Evolutionary conservation across 2,329 filamentous ascomycete genomes (phyloP), one percentile per base, ranked within the genome.

Genomic region (Lanzia echinophila): DNA sequence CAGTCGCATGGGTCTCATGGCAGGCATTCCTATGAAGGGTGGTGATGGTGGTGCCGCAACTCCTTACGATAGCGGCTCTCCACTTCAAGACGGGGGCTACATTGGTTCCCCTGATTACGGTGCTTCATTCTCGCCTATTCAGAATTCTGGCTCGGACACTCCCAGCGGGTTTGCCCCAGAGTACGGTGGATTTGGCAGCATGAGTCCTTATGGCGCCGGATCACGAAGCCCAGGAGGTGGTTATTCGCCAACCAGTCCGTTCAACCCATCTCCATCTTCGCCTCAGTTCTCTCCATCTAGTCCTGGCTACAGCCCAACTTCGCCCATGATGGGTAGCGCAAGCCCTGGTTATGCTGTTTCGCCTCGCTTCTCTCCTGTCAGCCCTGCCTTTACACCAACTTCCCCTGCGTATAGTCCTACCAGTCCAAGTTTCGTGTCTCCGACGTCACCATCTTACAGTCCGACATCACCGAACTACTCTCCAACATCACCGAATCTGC

Each of bases 21-120:
- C 86, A 53, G 87, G 86, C 50, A 85, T 92, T 71, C 84, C 86
- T 13, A 79, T 85, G 62, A 91, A 90, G 74, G 86, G 81, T 54
- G 83, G 86, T 57, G 78, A 86, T 45, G 87, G 88, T 57, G 94
- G 94, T 62, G 89, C 90, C 52, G 89, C 90, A 41, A 99, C 94
- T 8, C 95, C 95, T 1, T 99, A 99, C 71, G 94, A 97, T 68
- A 87, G 84, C 22, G 87, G 87, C 42, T 92, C 88, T 47, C 88
- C 88, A 4, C 85, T 91, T 72, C 80, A 79, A 7, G 86, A 90
- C 63, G 83, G 81, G 38, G 86, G 86, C 48, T 84, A 82, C 63
- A 71, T 83, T 64, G 80, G 79, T 60, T 74, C 82, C n/a, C 81
- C 83, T 6, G 60, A 81, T 73, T 57, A 76, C 75, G 64, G 81